Base-by-base conservation (phyloP, 306 rosid species). In the Quercus glauca region DNA sequence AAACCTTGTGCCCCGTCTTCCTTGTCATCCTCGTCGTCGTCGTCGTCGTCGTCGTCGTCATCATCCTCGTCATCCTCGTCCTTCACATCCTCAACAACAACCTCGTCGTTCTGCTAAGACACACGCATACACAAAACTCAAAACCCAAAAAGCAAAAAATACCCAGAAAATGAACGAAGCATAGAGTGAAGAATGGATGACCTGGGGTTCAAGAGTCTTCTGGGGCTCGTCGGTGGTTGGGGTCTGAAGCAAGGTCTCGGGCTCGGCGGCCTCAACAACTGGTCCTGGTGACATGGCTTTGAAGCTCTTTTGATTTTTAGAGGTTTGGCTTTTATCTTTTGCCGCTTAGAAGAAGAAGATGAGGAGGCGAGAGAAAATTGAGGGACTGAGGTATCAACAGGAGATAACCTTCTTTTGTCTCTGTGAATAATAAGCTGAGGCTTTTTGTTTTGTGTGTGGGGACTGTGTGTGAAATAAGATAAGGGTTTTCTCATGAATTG, bases 211-310 rank as follows among this genome's bases (percentile, higher is more conserved):
- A 69, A 86, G 63, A 35, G 60, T 81, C 81, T 80, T 88, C 78
- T n/a, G 85, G 26, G 85, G 17, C 10, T 91, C 86, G 1, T 88
- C 92, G 35, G 71, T n/a, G 33, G 80, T 2, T 15, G 81, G 73
- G 64, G 84, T 14, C 61, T 75, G 87, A 71, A 73, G 81, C 43
- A 82, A 85, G 6, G 82, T 18, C 18, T 49, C 80, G 4, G 76
- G 67, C 7, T 90, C 95, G 1, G 85, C 33, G 3, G 85, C 65
- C 41, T 89, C 95, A 69, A 87, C 91, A 6, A 89, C 88, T 71
- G 92, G 93, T 61, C 91, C 93, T 35, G 97, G 97, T 68, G 97
- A 81, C 97, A 92, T 92, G 79, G 81, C 37, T 83, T 41, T 9
- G 18, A 41, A 41, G 31, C 76, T 0, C 4, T 59, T 20, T 20